Evolutionary conservation across 208 protist species (phyloP), one percentile per base, ranked within the genome.

Genomic region (Crithidia mellificae): DNA sequence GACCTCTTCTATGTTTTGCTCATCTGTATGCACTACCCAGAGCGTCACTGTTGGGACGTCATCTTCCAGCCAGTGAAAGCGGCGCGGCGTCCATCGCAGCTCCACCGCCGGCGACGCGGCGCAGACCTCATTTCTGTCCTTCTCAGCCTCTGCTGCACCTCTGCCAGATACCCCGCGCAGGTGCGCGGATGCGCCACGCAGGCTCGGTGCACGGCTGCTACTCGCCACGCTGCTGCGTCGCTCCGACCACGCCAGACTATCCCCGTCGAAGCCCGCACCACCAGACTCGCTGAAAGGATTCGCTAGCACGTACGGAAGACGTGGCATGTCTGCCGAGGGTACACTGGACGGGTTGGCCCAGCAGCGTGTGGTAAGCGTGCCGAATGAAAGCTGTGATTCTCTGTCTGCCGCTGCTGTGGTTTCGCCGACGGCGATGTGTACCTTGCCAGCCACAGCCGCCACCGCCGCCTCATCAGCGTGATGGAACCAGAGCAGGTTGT

Each of bases 41-140:
- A 75, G 30, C 15, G 46, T 30, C 1, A 63, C 38, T 6, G 55
- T 64, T 14, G 70, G 70, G 15, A 30, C 34, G 3, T 65, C 47
- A 14, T 46, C 49, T 15, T 64, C 41, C 19, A 63, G 14, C 53
- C 62, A 75, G 22, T 41, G 44, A 15, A 69, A 75, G 63, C 63
- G 61, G 32, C 70, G 70, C 25, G 61, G 63, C 2, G 70, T 15
- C 62, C 62, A 75, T n/a, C 49, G 61, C 27, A 75, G 17, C 62
- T 75, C 70, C 36, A 68, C 41, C 15, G 54, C 25, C 8, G 58
- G 44, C 30, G 56, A 44, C 22, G 36, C 2, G 2, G 17, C 22
- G 11, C 55, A 17, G 24, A 44, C 19, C 17, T 38, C 27, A 17
- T 44, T 27, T 8, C n/a, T n/a, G n/a, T n/a, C 43, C 19, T 11